These are phyloP conservation scores for Trichoderma atrobrunneum DNA, from an alignment of 2,329 filamentous ascomycete genomes.

Conservation along the genomic window DNA sequence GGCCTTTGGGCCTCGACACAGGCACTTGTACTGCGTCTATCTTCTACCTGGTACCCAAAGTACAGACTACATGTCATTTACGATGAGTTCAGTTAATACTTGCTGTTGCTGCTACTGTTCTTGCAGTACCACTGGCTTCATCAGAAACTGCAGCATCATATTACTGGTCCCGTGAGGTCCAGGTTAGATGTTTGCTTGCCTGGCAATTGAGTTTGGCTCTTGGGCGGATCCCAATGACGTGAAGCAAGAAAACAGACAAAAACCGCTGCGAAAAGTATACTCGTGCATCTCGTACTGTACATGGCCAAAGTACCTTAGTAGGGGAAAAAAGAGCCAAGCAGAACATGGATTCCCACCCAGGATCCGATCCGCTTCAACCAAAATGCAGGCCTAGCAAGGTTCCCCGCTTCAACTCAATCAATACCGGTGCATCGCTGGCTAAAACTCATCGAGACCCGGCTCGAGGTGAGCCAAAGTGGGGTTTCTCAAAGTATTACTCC, in stretches of 20 bases:
- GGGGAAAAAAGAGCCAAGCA: neutral
- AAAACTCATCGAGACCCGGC: neutral
- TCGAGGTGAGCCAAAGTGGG: slow-evolving; percentile 8
- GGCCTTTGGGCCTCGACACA: neutral
- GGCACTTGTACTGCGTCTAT: neutral
- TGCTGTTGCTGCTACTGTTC: neutral
- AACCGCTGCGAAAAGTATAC: no score
- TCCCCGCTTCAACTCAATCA: slow-evolving; percentile 14
- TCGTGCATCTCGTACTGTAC: neutral
- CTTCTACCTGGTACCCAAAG: neutral
- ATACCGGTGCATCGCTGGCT: slow-evolving; percentile 1
- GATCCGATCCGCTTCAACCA: neutral
- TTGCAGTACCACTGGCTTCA: neutral
- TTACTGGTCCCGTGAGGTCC: neutral
- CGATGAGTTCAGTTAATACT: neutral
- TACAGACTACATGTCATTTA: neutral
- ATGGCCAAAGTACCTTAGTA: neutral
- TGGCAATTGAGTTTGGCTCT: neutral
- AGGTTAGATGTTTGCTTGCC: neutral
- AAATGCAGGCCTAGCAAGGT: slow-evolving; percentile 2
- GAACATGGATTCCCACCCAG: neutral
- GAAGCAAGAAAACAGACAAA: neutral
- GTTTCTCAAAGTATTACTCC: neutral
- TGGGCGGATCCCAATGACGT: neutral
- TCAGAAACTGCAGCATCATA: neutral